phyloP scores from a whole-genome alignment of 768 basidiomycete genomes.

The Terana coerulea region DNA sequence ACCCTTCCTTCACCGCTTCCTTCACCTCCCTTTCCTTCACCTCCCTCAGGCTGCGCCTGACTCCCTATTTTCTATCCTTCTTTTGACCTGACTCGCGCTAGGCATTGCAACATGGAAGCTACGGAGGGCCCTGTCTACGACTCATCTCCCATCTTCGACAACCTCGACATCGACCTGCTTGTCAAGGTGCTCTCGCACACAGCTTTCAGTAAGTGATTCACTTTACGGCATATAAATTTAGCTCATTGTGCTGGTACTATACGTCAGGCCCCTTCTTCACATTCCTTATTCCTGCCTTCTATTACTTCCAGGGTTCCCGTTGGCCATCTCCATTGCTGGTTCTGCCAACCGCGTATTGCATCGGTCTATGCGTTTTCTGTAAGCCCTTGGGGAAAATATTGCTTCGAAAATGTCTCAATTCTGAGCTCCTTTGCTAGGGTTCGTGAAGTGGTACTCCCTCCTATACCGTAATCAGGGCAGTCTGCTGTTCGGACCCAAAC shows the following conservation, averaged over 20 bases:
- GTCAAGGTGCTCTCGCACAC: conserved; percentile 79
- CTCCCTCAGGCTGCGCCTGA: conserved; percentile 20
- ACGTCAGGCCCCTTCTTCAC: conserved; percentile 81
- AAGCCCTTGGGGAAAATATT: conserved; percentile 31
- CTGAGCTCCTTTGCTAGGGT: conserved; percentile 42
- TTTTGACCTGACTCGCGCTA: no score
- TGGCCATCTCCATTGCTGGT: conserved; percentile 50
- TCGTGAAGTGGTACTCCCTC: conserved; percentile 63
- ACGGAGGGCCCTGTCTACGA: conserved; percentile 25
- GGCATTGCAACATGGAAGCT: conserved; percentile 16
- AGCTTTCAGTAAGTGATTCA: conserved; percentile 58
- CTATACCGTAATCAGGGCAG: conserved; percentile 74
- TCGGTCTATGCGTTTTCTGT: conserved; percentile 66
- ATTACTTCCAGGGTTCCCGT: conserved; percentile 63
- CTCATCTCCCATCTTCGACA: conserved; percentile 57
- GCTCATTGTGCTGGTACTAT: background rate
- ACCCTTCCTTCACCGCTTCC: background rate
- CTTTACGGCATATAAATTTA: background rate
- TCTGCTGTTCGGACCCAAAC: conserved; percentile 54
- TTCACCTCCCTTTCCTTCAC: conserved; percentile 7
- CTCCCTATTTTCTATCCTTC: background rate
- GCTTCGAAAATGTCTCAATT: background rate
- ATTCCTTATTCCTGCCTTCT: conserved; percentile 75
- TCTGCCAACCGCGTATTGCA: conserved; percentile 50
- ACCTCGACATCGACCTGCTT: conserved; percentile 71